Evolutionary conservation across 2,329 filamentous ascomycete genomes (phyloP).

Genomic region (Sporothrix sp.): DNA sequence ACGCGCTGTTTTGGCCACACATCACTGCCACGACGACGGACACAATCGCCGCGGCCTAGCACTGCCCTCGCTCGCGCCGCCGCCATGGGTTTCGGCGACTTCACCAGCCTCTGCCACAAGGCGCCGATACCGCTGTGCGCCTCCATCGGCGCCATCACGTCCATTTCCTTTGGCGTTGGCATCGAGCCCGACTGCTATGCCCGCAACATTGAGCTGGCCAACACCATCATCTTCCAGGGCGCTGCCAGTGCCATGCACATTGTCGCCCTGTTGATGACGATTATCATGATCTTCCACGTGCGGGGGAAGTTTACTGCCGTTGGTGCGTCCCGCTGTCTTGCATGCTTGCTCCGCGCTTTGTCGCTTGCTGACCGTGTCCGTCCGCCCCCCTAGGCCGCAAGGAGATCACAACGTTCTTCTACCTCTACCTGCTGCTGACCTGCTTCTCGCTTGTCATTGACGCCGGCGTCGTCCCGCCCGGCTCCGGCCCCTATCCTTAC

Average conservation of each 20-base stretch:
- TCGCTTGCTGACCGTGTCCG: too few relatives aligned
- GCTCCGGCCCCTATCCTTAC: conserved; percentile 73
- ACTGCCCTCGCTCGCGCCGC: too few relatives aligned
- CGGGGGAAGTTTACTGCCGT: conserved; percentile 97
- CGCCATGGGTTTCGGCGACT: conserved; percentile 85
- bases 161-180: conserved; percentile 57
- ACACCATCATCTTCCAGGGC: conserved; percentile 96
- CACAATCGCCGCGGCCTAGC: too few relatives aligned
- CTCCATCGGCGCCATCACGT: conserved; percentile 65
- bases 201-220: conserved; percentile 88
- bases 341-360: too few relatives aligned
- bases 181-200: conserved; percentile 90
- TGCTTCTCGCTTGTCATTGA: conserved; percentile 85
- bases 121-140: conserved; percentile 81
- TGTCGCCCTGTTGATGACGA: conserved; percentile 78
- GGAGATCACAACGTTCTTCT: conserved; percentile 84
- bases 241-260: conserved; percentile 91
- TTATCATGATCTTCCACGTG: conserved; percentile 95
- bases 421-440: conserved; percentile 86
- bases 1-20: too few relatives aligned
- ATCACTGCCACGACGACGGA: too few relatives aligned
- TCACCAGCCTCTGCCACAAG: conserved; percentile 74
- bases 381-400: conserved; percentile 44
- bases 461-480: conserved; percentile 80
- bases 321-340: conserved; percentile 54